phyloP scores from a whole-genome alignment of 768 basidiomycete species.

The Sporobolomyces phaffii region DNA sequence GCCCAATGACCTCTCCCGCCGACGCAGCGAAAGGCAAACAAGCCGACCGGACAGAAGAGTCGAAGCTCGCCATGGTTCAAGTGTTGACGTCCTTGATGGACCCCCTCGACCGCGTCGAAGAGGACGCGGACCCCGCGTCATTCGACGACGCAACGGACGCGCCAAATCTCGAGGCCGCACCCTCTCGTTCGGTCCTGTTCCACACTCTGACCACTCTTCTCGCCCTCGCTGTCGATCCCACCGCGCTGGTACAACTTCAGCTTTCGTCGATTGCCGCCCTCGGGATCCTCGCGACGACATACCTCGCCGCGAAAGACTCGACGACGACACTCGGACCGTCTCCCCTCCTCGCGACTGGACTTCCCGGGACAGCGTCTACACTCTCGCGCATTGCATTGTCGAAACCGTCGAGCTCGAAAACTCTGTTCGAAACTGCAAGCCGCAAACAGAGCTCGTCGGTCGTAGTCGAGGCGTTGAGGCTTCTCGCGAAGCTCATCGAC shows the following conservation, averaged over 20 bases:
- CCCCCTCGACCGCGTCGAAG: too few relatives aligned
- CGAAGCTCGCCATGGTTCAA: slow-evolving; percentile 64
- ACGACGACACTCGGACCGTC: neutral
- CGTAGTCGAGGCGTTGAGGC: slow-evolving; percentile 52
- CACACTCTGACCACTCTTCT: slow-evolving; percentile 75
- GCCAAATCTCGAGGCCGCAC: neutral
- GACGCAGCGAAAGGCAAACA: slow-evolving; percentile 59
- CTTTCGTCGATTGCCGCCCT: slow-evolving; percentile 22
- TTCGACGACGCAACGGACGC: too few relatives aligned
- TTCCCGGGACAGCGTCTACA: slow-evolving; percentile 52
- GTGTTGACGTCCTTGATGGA: slow-evolving; percentile 64
- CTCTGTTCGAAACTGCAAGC: neutral
- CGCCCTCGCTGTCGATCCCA: slow-evolving; percentile 54
- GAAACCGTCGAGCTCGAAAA: neutral
- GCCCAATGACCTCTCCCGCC: slow-evolving; percentile 51
- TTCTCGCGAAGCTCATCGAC: slow-evolving; percentile 54
- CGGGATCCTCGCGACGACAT: neutral
- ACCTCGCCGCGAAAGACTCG: slow-evolving; percentile 12
- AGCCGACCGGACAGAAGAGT: slow-evolving; percentile 64
- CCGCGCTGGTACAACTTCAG: slow-evolving; percentile 55
- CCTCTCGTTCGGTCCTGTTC: slow-evolving; percentile 63
- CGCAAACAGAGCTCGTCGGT: slow-evolving; percentile 17
- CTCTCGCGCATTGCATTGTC: slow-evolving; percentile 33
- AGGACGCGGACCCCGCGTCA: too few relatives aligned
- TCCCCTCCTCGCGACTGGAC: slow-evolving; percentile 26